Percentiles rank a stretch among this genome's conserved stretches.
phyloP scores from a whole-genome alignment of 805 yeast species.

The Saturnispora hagleri region DNA sequence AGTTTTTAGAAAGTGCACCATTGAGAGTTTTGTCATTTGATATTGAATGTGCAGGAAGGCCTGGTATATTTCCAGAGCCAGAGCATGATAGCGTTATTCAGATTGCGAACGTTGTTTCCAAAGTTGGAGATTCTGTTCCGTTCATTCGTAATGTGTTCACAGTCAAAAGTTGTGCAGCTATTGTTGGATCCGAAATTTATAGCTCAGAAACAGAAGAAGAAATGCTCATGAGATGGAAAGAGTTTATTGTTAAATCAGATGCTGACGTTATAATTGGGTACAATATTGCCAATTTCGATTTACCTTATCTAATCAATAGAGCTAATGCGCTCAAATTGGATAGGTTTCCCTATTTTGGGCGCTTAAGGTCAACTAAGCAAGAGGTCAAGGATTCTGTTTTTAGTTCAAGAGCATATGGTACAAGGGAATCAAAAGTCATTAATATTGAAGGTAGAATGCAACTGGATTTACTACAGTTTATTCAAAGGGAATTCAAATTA shows the following conservation, averaged over 20 bases:
- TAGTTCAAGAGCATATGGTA: slow-evolving; percentile 93
- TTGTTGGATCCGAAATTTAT: slow-evolving; percentile 86
- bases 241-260: slow-evolving; percentile 75
- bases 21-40: slow-evolving; percentile 89
- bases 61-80: slow-evolving; percentile 94
- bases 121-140: slow-evolving; percentile 76
- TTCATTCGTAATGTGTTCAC: slow-evolving; percentile 93
- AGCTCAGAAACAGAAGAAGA: slow-evolving; percentile 69
- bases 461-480: slow-evolving; percentile 82
- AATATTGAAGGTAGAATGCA: slow-evolving; percentile 96
- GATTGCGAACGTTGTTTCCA: slow-evolving; percentile 88
- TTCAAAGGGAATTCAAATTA: slow-evolving; percentile 89
- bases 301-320: slow-evolving; percentile 85
- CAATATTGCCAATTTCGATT: slow-evolving; percentile 88
- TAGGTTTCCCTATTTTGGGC: slow-evolving; percentile 79
- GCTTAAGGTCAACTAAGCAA: slow-evolving; percentile 59
- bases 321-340: slow-evolving; percentile 61
- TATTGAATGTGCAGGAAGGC: slow-evolving; percentile 97
- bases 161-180: slow-evolving; percentile 81
- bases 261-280: slow-evolving; percentile 97
- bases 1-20: slow-evolving; percentile 90
- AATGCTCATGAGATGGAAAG: slow-evolving; percentile 79
- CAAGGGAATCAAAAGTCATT: slow-evolving; percentile 82
- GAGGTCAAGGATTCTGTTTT: slow-evolving; percentile 75
- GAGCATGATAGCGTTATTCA: slow-evolving; percentile 91